A percentile compares a stretch with the other conserved stretches of the same genome.
phyloP scores from a whole-genome alignment of 306 rosid species.

The Trichosanthes truncata region DNA sequence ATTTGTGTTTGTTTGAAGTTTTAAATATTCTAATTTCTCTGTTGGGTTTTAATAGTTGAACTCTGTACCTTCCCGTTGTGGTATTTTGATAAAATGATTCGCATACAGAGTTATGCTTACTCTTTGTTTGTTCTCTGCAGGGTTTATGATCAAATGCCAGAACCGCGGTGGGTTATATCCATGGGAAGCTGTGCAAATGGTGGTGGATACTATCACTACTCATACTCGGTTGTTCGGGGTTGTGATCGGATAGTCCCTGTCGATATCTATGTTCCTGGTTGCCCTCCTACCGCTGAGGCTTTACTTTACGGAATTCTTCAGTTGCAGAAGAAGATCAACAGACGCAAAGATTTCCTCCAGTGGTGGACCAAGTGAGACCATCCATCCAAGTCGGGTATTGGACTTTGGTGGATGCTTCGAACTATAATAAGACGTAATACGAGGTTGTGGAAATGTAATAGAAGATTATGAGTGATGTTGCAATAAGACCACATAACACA shows the following conservation, averaged over 20 bases:
- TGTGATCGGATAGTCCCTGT: constrained; percentile 96
- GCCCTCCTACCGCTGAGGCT: constrained; percentile 99
- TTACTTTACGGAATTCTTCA: constrained; percentile 87
- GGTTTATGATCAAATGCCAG: constrained; percentile 99
- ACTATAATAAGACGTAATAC: constrained; percentile 25
- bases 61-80: background rate
- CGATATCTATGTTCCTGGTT: constrained; percentile 92
- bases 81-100: background rate
- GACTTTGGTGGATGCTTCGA: constrained; percentile 25
- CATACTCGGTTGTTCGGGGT: constrained; percentile 88
- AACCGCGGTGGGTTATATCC: constrained; percentile 95
- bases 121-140: constrained; percentile 26
- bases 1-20: background rate
- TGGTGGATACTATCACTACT: constrained; percentile 98
- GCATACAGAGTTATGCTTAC: background rate
- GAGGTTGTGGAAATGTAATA: constrained; percentile 8
- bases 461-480: constrained; percentile 5
- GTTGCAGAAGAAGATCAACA: constrained; percentile 93
- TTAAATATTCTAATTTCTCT: too few species aligned
- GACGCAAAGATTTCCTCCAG: constrained; percentile 91
- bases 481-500: background rate
- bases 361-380: constrained; percentile 93
- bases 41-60: background rate
- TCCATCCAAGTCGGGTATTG: constrained; percentile 5
- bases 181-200: constrained; percentile 99